phyloP scores from a whole-genome alignment of 805 yeast species.

The Cyberlindnera japonica region DNA sequence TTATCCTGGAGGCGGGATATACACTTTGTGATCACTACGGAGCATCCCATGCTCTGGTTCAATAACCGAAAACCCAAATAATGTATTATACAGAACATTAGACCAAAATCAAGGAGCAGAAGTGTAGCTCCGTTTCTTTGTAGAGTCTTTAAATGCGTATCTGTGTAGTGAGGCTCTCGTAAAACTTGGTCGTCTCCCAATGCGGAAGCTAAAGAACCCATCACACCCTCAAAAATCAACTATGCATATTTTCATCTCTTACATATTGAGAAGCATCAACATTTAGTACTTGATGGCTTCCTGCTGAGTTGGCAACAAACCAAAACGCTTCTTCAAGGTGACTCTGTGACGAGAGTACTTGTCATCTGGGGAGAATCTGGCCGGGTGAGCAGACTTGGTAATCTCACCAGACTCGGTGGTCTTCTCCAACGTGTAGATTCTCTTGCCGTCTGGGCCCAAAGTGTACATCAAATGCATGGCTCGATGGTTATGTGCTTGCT shows the following conservation, averaged over 20 bases:
- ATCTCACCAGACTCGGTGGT: constrained; percentile 80
- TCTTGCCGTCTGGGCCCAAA: constrained; percentile 88
- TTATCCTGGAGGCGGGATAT: no score
- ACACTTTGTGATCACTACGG: neutral
- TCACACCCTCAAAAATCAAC: no score
- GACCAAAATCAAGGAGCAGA: neutral
- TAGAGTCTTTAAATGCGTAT: neutral
- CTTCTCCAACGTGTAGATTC: constrained; percentile 89
- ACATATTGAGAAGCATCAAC: no score
- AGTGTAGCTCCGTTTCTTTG: neutral
- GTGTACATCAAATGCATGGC: constrained; percentile 99
- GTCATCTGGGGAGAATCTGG: constrained; percentile 99
- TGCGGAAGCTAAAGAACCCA: no score
- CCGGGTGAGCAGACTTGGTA: constrained; percentile 99
- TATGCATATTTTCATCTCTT: no score
- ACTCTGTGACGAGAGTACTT: constrained; percentile 99
- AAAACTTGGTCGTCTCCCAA: no score
- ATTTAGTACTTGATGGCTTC: constrained; percentile 20
- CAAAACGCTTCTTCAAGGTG: constrained; percentile 91
- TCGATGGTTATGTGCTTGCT: constrained; percentile 17
- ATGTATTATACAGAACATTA: constrained; percentile 1
- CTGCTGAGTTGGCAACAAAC: constrained; percentile 81
- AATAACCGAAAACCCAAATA: constrained; percentile 1
- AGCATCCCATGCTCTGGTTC: neutral
- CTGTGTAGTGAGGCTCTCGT: no score